Base-by-base conservation (phyloP, 441 rosid species). In the Corymbia calophylla region DNA sequence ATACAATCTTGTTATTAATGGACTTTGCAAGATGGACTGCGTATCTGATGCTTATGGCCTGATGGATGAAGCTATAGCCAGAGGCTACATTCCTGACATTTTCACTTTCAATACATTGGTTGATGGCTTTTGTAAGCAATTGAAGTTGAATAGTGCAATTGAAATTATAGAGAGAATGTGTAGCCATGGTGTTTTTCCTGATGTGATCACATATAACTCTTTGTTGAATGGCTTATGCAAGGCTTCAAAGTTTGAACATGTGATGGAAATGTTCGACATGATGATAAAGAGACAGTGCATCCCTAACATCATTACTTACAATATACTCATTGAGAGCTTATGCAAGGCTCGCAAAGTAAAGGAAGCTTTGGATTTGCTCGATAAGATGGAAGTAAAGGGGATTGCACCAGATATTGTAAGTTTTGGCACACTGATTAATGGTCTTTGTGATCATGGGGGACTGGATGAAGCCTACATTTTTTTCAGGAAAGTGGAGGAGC, bases 21-120 rank as follows among this genome's bases (percentile, higher is more conserved):
- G 99, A 87, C 93, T 98, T 58, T 96, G 99, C 94, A 98, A 97
- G 94, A 95, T 97, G 96, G 99, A 98, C n/a, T 95, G 98, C 53
- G 93, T 96, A 89, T 93, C 97, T 89, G 99, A 96, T 95, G 99
- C 98, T 86, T 91, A 91, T 90, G 94, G 93, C 88, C 92, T 97
- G 56, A 89, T 96, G 92, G 93, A 96, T 90, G 92, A 92, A 91
- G 98, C 96, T 86, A 94, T 95, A 91, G 91, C 93, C 87, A 95
- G 94, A 92, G 99, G 99, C 64, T 95, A 92, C 92, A 88, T 93
- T 85, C 99, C 97, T 32, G 99, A 98, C 90, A 94, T 97, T 87
- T 95, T 94, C 91, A 97, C 99, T 12, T 97, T 98, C 91, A 97
- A 97, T 91, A 95, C 98, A 31, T 93, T 98, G 95, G 95, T 98